phyloP scores from a whole-genome alignment of 163 green algal genomes.

The Prototheca wickerhamii region DNA sequence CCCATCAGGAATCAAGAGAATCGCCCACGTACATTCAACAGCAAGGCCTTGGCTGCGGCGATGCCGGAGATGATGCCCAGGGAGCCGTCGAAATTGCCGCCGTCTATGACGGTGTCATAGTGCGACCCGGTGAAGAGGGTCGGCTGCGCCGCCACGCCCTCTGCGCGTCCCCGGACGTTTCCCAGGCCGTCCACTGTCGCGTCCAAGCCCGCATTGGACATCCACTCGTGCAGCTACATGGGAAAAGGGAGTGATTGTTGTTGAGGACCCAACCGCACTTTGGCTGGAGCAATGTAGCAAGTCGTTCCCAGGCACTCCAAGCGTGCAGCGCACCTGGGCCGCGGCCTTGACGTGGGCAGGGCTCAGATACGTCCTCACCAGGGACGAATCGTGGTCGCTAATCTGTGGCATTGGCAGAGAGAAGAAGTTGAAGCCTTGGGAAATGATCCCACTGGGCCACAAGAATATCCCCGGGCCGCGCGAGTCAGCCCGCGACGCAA shows the following conservation, averaged over 20 bases:
- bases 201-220: slow-evolving; percentile 66
- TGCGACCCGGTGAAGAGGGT: slow-evolving; percentile 72
- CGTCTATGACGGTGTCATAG: slow-evolving; percentile 91
- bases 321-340: slow-evolving; percentile 42
- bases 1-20: too few relatives aligned
- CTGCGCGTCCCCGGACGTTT: slow-evolving; percentile 72
- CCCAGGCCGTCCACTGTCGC: slow-evolving; percentile 63
- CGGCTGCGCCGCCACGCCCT: slow-evolving; percentile 17
- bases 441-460: background rate
- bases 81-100: slow-evolving; percentile 76
- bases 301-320: too few relatives aligned
- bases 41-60: slow-evolving; percentile 66
- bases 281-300: too few relatives aligned
- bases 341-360: slow-evolving; percentile 55
- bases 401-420: slow-evolving; percentile 6
- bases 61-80: slow-evolving; percentile 78
- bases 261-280: too few relatives aligned
- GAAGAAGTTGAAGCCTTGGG: background rate
- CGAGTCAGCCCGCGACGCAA: background rate
- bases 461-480: background rate
- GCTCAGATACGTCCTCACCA: slow-evolving; percentile 69
- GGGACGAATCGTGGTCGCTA: slow-evolving; percentile 17
- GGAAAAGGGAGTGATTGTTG: too few relatives aligned
- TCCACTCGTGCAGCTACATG: slow-evolving; percentile 73
- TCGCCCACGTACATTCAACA: slow-evolving; percentile 49